Base-by-base conservation (phyloP, 2,329 filamentous ascomycete genomes). In the Diaporthe caulivora region DNA sequence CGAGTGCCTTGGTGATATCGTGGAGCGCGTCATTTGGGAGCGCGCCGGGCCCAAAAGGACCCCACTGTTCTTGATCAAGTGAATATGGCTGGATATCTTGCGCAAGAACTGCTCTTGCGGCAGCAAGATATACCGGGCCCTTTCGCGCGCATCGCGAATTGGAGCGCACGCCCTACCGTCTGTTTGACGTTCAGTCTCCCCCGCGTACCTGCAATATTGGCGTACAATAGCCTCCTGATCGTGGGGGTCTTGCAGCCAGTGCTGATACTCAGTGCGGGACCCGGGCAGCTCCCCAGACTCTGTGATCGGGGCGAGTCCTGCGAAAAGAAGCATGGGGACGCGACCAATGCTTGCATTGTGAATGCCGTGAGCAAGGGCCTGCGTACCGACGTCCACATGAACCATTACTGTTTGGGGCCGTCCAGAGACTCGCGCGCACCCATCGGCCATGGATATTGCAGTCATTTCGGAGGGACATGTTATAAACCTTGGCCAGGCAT, bases 161-260 rank as follows among this genome's bases (percentile, higher is more conserved):
- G 92, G 71, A 94, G 81, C 0, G 93, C 93, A 15, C 93, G 88
- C 75, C 92, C 92, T 71, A 95, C 91, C 75, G 94, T 89, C 83
- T 95, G 92, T 83, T 94, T 95, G 71, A 94, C 87, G 77, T 94
- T 94, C 80, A 88, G 89, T 1, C 92, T 95, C 93, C 2, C 87
- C 91, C 0, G 88, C 86, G 76, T 94, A 94, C 51, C 93, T 86
- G 79, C 93, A 94, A 78, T 94, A 95, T 80, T 94, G 92, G 0
- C 87, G 84, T 10, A 95, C 88, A 64, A 95, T 94, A 77, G 90
- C 87, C 79, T 92, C 93, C 81, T 95, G 93, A 77, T 95, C 92
- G 0, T 91, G 92, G 3, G 94, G 91, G 81, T 95, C 92, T 78
- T 95, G 93, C 40, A 94, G 92, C 92, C 92, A 95, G 78, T 95